Base-by-base conservation (phyloP, 208 protist genomes). In the Acanthamoeba healyi region DNA sequence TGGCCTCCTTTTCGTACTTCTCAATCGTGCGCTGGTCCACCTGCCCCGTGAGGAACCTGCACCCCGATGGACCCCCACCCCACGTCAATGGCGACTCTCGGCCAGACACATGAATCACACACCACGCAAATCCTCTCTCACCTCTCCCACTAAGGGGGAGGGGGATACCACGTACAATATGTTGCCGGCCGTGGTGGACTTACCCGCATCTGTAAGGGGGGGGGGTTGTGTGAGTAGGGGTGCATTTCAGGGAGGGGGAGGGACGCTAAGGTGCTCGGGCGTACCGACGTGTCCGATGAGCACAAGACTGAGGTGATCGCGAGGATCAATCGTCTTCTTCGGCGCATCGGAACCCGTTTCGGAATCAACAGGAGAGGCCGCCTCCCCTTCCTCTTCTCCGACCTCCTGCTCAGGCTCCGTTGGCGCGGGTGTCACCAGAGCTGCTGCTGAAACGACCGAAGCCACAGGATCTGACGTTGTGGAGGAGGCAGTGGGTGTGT, bases 1-100 rank as follows among this genome's bases (percentile, higher is more conserved):
- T 98, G 5, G 99, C 98, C 97, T 99, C 99, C 51, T 98, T 96
- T 94, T 99, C 97, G 93, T 99, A 99, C 97, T 99, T 99, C 51
- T 99, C 99, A 93, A 99, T 98, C 74, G 99, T 99, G 74, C 99
- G 98, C 96, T 99, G 96, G 96, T 99, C 99, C 14, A 99, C 98
- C 91, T 98, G 96, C 34, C 98, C 98, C 82, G 98, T 99, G 67
- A 99, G 95, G 95, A 98, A 98, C 77, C 95, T 96, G 84, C 15
- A 7, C 15, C 14, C 49, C 49, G 15, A 12, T 4, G 12, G 7
- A 49, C 44, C 4, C 44, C 7, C 44, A n/a, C n/a, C n/a, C n/a
- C n/a, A n/a, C n/a, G n/a, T n/a, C n/a, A n/a, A 14, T 54, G 38
- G 15, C 22, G 24, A 14, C 79, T 44, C 26, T 26, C 38, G 29